These are phyloP conservation scores for Aquilaria malaccensis DNA, from an alignment of 345 rosid species.

Conservation along the genomic window DNA sequence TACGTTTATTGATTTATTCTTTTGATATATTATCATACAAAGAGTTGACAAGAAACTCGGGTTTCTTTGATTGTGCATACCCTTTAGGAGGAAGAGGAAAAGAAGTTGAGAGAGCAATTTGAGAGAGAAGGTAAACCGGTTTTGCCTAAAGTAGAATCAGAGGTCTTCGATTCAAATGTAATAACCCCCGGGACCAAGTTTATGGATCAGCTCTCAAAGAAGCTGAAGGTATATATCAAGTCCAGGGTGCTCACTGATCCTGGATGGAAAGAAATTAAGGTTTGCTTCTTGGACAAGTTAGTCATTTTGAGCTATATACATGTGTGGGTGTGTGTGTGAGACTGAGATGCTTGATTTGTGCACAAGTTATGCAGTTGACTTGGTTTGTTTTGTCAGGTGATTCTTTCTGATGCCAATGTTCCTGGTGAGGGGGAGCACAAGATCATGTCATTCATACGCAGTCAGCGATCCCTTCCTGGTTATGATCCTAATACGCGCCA, in stretches of 20 bases:
- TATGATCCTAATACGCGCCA: constrained; percentile 19
- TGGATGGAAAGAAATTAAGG: constrained; percentile 23
- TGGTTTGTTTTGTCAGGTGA: constrained; percentile 7
- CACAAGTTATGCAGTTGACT: no score
- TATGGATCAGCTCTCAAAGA: constrained; percentile 14
- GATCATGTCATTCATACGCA: constrained; percentile 20
- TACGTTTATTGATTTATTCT: no score
- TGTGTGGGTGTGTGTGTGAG: not conserved
- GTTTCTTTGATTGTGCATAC: not conserved
- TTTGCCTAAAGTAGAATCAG: constrained; percentile 11
- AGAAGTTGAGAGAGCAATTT: constrained; percentile 13
- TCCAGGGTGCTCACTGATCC: constrained; percentile 8
- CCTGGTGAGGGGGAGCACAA: constrained; percentile 35
- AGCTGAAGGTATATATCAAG: constrained; percentile 11
- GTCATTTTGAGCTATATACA: not conserved
- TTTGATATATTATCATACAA: no score
- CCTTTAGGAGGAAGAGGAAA: constrained; percentile 16
- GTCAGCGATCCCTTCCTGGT: constrained; percentile 12
- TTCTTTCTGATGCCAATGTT: constrained; percentile 28
- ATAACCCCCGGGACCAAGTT: constrained; percentile 23
- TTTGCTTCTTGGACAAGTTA: not conserved
- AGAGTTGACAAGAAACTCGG: no score
- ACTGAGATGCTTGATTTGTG: not conserved
- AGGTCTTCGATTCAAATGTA: constrained; percentile 18
- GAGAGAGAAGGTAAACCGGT: constrained; percentile 21